Evolutionary conservation across 2,329 filamentous ascomycete genomes (phyloP).

Genomic region (Apiospora kogelbergensis): DNA sequence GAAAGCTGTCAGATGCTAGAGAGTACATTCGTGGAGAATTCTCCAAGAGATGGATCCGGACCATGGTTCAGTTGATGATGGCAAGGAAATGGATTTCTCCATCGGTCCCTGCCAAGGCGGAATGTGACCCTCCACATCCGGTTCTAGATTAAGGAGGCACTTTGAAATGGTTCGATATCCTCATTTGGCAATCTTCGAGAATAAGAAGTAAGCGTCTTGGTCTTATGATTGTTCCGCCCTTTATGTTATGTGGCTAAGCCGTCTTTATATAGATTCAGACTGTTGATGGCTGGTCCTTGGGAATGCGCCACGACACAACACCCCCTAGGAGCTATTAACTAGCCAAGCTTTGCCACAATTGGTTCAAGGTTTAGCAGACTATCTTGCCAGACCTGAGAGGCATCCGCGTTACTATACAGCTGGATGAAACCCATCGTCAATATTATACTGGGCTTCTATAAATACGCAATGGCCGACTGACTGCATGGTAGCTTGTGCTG

Average conservation of each 20-base stretch:
- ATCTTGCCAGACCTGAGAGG: no score
- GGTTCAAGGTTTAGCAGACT: no score
- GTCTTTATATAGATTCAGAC: no score
- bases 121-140: not conserved
- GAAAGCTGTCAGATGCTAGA: not conserved
- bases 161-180: not conserved
- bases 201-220: not conserved
- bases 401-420: no score
- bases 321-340: no score
- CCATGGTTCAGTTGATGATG: not conserved
- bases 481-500: not conserved
- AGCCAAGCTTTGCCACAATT: no score
- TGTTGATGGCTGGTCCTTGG: not conserved
- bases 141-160: not conserved
- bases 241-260: no score
- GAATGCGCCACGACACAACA: not conserved
- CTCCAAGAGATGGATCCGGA: not conserved
- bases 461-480: not conserved
- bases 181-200: not conserved
- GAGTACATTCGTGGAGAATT: slow-evolving; percentile 6
- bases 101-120: not conserved
- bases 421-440: not conserved
- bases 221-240: no score
- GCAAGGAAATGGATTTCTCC: not conserved
- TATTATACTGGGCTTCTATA: not conserved